Percentiles rank a stretch among this genome's conserved stretches.
Conservation (phyloP, 805 yeast genomes). For the Candida easanensis region DNA sequence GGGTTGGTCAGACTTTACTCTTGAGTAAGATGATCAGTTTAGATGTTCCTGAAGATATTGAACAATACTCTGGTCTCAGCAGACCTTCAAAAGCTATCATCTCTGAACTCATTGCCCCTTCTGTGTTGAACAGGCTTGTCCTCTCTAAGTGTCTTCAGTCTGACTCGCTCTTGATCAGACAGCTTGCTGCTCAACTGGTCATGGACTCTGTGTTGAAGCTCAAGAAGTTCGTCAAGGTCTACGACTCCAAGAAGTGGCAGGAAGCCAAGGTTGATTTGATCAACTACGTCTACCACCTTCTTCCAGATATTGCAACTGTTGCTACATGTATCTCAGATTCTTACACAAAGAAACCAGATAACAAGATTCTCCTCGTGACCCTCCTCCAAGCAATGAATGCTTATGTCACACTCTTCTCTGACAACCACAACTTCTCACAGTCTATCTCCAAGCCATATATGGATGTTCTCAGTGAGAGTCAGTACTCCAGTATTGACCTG, state of each 20-base stretch:
- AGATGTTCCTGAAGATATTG: conserved; percentile 46
- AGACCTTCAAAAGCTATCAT: conserved; percentile 38
- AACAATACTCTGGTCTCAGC: conserved; percentile 22
- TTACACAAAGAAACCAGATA: conserved; percentile 33
- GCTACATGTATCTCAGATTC: conserved; percentile 42
- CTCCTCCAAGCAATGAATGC: conserved; percentile 41
- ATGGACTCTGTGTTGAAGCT: conserved; percentile 53
- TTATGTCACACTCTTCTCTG: conserved; percentile 39
- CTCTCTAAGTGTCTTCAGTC: conserved; percentile 57
- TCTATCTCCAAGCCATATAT: conserved; percentile 33
- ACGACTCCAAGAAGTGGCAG: conserved; percentile 40
- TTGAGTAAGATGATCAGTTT: conserved; percentile 57
- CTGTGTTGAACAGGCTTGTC: conserved; percentile 55
- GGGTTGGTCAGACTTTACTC: conserved; percentile 72
- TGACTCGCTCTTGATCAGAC: conserved; percentile 52
- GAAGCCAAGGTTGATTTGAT: conserved; percentile 33
- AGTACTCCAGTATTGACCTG: conserved; percentile 52
- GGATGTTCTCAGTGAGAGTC: conserved; percentile 31
- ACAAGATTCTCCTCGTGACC: conserved; percentile 47
- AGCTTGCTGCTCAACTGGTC: conserved; percentile 60
- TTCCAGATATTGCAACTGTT: conserved; percentile 53
- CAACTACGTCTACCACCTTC: conserved; percentile 30
- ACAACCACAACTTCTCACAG: conserved; percentile 30
- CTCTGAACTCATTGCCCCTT: conserved; percentile 60
- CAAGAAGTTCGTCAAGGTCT: conserved; percentile 35